Conservation (phyloP, 1,284 basidiomycete species). For the Cutaneotrichosporon mucoides region DNA sequence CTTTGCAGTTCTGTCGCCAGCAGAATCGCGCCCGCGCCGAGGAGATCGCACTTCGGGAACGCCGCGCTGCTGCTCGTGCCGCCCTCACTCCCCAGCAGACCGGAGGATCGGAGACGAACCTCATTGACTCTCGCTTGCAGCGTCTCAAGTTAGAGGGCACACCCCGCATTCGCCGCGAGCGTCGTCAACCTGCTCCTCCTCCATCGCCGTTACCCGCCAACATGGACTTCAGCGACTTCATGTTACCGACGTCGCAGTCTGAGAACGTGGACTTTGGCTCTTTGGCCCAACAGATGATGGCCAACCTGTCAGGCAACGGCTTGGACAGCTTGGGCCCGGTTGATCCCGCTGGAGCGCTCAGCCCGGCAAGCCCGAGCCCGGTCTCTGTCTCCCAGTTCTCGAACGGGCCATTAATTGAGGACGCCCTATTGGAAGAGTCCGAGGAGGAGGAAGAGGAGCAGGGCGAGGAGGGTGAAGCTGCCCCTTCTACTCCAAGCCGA, state of each 20-base stretch:
- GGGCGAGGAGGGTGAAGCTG: neutral
- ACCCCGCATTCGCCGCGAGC: conserved; percentile 52
- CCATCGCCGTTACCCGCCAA: conserved; percentile 46
- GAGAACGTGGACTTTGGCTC: conserved; percentile 34
- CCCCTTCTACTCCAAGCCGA: neutral
- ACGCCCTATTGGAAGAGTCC: conserved; percentile 6
- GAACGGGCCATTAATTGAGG: neutral
- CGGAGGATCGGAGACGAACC: conserved; percentile 53
- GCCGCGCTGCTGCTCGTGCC: conserved; percentile 37
- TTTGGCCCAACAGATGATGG: conserved; percentile 34
- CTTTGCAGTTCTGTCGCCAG: conserved; percentile 69
- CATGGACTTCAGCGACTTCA: conserved; percentile 49
- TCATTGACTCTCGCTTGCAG: conserved; percentile 67
- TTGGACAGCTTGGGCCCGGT: neutral
- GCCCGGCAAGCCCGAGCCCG: neutral
- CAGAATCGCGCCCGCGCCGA: conserved; percentile 59
- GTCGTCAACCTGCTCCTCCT: conserved; percentile 44
- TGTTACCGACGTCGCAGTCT: conserved; percentile 46
- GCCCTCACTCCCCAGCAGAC: conserved; percentile 46
- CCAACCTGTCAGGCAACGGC: conserved; percentile 18
- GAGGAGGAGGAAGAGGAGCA: conserved; percentile 1
- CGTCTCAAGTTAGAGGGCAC: conserved; percentile 66
- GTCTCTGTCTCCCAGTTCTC: neutral
- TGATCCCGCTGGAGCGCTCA: neutral
- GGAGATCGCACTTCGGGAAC: conserved; percentile 49